These are phyloP conservation scores for Macroventuria anomochaeta DNA, from an alignment of 2,329 filamentous ascomycete species.

Conservation along the genomic window DNA sequence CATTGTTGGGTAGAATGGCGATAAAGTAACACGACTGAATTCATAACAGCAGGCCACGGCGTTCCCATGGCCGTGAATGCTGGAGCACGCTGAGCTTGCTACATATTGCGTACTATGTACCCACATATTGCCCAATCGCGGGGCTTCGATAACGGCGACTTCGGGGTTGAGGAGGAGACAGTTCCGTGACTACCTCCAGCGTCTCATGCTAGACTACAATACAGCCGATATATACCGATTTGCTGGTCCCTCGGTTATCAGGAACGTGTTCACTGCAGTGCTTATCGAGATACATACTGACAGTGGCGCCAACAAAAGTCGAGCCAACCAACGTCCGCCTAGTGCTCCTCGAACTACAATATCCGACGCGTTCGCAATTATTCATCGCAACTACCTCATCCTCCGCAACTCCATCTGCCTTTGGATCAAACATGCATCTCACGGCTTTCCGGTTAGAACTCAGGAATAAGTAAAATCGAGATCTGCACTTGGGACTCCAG, in stretches of 20 bases:
- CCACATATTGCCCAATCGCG: conserved; percentile 5
- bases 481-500: not conserved
- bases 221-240: conserved; percentile 10
- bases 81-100: not conserved
- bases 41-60: not conserved
- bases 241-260: conserved; percentile 1
- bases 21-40: too few species aligned
- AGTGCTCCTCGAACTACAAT: not conserved
- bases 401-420: not conserved
- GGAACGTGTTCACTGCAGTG: not conserved
- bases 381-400: conserved; percentile 14
- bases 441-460: too few species aligned
- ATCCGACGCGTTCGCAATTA: conserved; percentile 6
- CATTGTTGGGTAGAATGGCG: conserved; percentile 13
- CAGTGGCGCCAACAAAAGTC: not conserved
- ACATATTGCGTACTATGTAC: conserved; percentile 17
- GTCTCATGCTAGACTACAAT: not conserved
- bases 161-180: not conserved
- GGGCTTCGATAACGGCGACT: not conserved
- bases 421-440: not conserved
- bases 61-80: not conserved
- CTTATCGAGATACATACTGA: not conserved
- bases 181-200: not conserved
- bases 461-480: not conserved
- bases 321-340: not conserved